A percentile compares a stretch with the other conserved stretches of the same genome.
Conservation (phyloP, 176 grass and related monocot genomes). For the Lolium perenne region DNA sequence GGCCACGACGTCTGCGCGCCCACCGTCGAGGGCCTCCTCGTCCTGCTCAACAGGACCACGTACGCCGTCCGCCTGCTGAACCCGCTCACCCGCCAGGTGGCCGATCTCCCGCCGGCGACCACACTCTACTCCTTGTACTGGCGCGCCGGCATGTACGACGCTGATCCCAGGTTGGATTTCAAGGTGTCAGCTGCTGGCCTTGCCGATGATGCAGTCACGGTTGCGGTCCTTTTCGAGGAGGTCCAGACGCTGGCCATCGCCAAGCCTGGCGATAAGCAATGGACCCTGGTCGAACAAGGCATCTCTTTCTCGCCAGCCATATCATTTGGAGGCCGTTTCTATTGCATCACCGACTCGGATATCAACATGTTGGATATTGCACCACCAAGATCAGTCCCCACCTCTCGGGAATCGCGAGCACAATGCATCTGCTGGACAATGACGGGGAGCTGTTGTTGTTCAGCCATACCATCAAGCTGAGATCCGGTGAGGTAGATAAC, state of each 20-base stretch:
- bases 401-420: background rate
- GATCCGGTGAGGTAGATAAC: no score
- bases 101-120: background rate
- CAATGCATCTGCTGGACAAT: no score
- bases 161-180: background rate
- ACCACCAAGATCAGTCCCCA: background rate
- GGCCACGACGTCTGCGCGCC: background rate
- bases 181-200: background rate
- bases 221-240: background rate
- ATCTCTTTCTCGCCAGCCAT: background rate
- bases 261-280: background rate
- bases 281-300: background rate
- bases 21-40: slow-evolving; percentile 27
- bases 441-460: no score
- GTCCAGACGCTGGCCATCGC: background rate
- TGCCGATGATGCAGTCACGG: background rate
- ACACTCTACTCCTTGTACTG: background rate
- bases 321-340: background rate
- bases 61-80: slow-evolving; percentile 1
- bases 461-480: no score
- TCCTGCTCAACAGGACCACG: background rate
- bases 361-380: background rate
- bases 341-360: background rate
- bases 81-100: background rate
- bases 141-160: background rate